A percentile compares a stretch with the other conserved stretches of the same genome.
These are phyloP conservation scores for Annona squamosa DNA, from an alignment of 164 flowering plant species.

Conservation along the genomic window DNA sequence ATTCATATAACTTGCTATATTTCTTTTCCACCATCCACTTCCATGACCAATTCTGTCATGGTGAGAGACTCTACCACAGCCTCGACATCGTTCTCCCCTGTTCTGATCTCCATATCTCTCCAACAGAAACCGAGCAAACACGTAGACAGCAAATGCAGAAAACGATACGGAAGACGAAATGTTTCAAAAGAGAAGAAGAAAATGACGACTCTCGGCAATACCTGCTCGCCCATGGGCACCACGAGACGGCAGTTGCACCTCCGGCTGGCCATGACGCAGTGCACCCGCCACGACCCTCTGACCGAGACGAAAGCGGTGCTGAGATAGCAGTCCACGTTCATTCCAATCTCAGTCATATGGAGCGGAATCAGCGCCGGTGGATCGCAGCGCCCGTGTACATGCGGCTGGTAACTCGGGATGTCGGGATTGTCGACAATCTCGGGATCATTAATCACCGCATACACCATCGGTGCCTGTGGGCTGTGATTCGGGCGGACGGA, in stretches of 20 bases:
- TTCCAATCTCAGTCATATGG: constrained; percentile 54
- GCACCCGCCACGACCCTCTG: constrained; percentile 75
- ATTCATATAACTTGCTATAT: too few relatives aligned
- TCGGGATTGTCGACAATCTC: constrained; percentile 92
- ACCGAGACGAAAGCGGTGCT: constrained; percentile 61
- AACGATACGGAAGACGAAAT: neutral
- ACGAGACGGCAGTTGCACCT: constrained; percentile 66
- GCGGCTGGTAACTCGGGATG: constrained; percentile 91
- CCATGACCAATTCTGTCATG: too few relatives aligned
- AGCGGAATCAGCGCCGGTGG: constrained; percentile 95
- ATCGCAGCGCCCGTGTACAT: constrained; percentile 84
- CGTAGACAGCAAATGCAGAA: too few relatives aligned
- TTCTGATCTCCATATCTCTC: too few relatives aligned
- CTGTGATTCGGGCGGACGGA: constrained; percentile 16
- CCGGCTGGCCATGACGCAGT: constrained; percentile 73
- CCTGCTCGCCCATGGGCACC: constrained; percentile 82
- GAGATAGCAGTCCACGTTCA: constrained; percentile 52
- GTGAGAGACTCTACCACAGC: too few relatives aligned
- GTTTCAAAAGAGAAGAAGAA: neutral
- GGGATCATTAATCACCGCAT: constrained; percentile 74
- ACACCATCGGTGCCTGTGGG: constrained; percentile 76
- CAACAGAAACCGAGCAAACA: neutral
- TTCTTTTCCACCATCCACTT: too few relatives aligned
- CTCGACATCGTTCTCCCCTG: too few relatives aligned
- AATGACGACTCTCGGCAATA: constrained; percentile 10